Conservation (phyloP, 768 basidiomycete genomes). For the Grammothele lineata region DNA sequence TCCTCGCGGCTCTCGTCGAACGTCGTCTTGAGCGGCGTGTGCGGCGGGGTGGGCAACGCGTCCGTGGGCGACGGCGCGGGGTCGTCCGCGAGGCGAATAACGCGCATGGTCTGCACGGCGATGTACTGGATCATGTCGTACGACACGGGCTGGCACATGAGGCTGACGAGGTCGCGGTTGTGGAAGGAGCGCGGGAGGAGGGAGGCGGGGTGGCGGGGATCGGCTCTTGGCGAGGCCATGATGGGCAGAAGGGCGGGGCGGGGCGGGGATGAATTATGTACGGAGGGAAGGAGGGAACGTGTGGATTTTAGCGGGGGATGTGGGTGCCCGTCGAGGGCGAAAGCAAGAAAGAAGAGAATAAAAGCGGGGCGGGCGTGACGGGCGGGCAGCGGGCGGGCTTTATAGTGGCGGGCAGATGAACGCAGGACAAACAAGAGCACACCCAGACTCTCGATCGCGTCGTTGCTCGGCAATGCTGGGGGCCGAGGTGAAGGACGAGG, state of each 20-base stretch:
- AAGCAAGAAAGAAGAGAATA: constrained; percentile 22
- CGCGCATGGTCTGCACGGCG: constrained; percentile 69
- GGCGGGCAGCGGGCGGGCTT: constrained; percentile 9
- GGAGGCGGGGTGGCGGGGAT: constrained; percentile 68
- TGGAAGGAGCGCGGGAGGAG: constrained; percentile 74
- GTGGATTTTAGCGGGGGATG: constrained; percentile 25
- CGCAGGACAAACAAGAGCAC: constrained; percentile 22
- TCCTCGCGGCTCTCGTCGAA: constrained; percentile 26
- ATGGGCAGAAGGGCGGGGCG: constrained; percentile 10
- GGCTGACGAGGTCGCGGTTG: constrained; percentile 74
- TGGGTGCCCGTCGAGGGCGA: constrained; percentile 34
- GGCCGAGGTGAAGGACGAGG: neutral
- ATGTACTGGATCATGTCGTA: constrained; percentile 85
- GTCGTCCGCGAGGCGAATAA: constrained; percentile 68
- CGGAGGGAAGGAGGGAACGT: constrained; percentile 19
- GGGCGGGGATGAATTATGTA: neutral
- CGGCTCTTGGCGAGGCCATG: constrained; percentile 28
- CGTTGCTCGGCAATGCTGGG: neutral
- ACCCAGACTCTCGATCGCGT: constrained; percentile 5
- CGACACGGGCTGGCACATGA: constrained; percentile 75
- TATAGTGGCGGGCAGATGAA: constrained; percentile 13
- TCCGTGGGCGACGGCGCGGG: constrained; percentile 23
- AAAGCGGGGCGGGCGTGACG: constrained; percentile 16
- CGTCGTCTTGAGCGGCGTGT: constrained; percentile 51
- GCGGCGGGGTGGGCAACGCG: constrained; percentile 60